These are phyloP conservation scores for Leishmania aethiopica DNA, from an alignment of 208 protist genomes.

Conservation along the genomic window DNA sequence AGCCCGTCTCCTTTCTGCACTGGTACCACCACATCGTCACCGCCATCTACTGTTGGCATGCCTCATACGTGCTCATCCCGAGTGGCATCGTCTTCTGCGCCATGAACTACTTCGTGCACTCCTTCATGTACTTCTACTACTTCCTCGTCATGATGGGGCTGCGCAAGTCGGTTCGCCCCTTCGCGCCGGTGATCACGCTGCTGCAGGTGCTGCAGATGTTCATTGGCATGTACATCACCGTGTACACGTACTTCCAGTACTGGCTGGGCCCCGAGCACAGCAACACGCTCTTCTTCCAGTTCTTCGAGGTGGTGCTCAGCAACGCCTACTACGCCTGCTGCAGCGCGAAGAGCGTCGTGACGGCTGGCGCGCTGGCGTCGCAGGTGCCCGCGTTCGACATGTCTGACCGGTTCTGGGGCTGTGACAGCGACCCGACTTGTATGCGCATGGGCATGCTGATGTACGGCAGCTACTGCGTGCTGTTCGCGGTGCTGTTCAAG, in stretches of 20 bases:
- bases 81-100: slow-evolving; percentile 46
- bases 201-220: slow-evolving; percentile 93
- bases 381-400: slow-evolving; percentile 39
- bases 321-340: slow-evolving; percentile 3
- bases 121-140: slow-evolving; percentile 96
- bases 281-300: slow-evolving; percentile 21
- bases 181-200: slow-evolving; percentile 77
- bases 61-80: slow-evolving; percentile 42
- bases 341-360: slow-evolving; percentile 29
- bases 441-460: slow-evolving; percentile 66
- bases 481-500: slow-evolving; percentile 84
- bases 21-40: slow-evolving; percentile 53
- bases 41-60: slow-evolving; percentile 89
- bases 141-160: slow-evolving; percentile 59
- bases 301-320: slow-evolving; percentile 11
- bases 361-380: slow-evolving; percentile 39
- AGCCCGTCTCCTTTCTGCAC: slow-evolving; percentile 42
- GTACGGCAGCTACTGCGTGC: slow-evolving; percentile 89
- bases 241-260: slow-evolving; percentile 42
- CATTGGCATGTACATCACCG: slow-evolving; percentile 70
- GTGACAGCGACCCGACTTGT: slow-evolving; percentile 46
- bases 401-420: slow-evolving; percentile 37
- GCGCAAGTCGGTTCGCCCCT: slow-evolving; percentile 53
- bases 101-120: slow-evolving; percentile 62
- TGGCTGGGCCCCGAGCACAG: slow-evolving; percentile 27